These are phyloP conservation scores for Bathelium albidoporum DNA, from an alignment of 495 filamentous ascomycete genomes.

Conservation along the genomic window DNA sequence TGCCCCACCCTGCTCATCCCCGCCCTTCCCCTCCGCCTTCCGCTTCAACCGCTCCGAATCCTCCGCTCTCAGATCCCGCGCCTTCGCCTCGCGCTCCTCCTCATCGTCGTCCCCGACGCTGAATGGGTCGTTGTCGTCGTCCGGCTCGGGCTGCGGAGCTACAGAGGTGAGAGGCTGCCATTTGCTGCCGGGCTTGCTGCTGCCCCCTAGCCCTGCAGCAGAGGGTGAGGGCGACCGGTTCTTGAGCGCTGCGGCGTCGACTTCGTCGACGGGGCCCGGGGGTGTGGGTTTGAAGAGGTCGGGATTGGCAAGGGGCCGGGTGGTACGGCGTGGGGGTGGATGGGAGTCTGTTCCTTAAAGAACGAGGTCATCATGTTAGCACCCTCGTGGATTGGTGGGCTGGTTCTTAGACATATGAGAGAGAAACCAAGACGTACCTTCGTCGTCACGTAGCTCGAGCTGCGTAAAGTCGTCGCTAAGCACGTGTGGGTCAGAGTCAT, in stretches of 20 bases:
- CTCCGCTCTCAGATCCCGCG: constrained; percentile 50
- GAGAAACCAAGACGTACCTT: constrained; percentile 40
- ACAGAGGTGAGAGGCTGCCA: constrained; percentile 90
- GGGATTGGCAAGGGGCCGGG: constrained; percentile 63
- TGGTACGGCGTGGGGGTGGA: constrained; percentile 23
- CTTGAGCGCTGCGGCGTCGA: constrained; percentile 47
- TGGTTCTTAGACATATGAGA: too few relatives aligned
- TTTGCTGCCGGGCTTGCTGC: constrained; percentile 64
- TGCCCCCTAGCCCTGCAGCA: constrained; percentile 26
- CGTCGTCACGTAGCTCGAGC: constrained; percentile 70
- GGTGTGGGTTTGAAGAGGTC: constrained; percentile 66
- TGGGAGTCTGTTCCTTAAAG: constrained; percentile 5
- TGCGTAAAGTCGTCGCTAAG: constrained; percentile 84
- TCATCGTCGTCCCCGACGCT: constrained; percentile 95
- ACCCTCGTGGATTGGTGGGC: not conserved
- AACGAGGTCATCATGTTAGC: not conserved
- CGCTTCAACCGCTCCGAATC: constrained; percentile 59
- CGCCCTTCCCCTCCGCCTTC: constrained; percentile 37
- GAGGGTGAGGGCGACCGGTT: constrained; percentile 25
- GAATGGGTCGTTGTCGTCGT: constrained; percentile 89
- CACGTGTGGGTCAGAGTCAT: constrained; percentile 91
- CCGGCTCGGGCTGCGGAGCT: constrained; percentile 62
- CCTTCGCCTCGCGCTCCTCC: constrained; percentile 69
- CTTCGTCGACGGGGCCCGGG: constrained; percentile 56
- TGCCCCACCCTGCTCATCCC: constrained; percentile 21